These are phyloP conservation scores for Colletotrichum shisoi DNA, from an alignment of 2,329 filamentous ascomycete genomes.

Conservation along the genomic window DNA sequence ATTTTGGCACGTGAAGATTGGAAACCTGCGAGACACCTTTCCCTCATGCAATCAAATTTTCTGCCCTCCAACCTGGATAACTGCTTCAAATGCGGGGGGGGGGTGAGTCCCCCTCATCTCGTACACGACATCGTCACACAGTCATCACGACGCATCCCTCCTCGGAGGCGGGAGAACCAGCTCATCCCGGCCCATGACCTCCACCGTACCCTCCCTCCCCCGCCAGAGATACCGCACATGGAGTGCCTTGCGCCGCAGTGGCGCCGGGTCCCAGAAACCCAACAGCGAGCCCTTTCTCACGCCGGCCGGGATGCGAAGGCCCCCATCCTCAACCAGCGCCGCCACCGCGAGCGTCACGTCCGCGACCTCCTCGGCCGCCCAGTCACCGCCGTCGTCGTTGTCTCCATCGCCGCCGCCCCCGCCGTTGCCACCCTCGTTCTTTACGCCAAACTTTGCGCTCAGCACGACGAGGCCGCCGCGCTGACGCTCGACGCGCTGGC, in stretches of 20 bases:
- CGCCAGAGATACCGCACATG: slow-evolving; percentile 55
- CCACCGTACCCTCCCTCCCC: slow-evolving; percentile 48
- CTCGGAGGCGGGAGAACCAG: slow-evolving; percentile 42
- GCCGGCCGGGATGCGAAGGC: slow-evolving; percentile 51
- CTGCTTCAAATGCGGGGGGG: slow-evolving; percentile 1
- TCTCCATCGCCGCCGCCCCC: slow-evolving; percentile 21
- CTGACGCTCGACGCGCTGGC: slow-evolving; percentile 49
- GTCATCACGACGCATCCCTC: slow-evolving; percentile 13
- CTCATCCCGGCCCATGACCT: slow-evolving; percentile 50
- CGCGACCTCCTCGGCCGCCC: slow-evolving; percentile 55
- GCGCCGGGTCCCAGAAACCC: slow-evolving; percentile 62
- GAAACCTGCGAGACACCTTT: not conserved
- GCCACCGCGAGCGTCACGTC: slow-evolving; percentile 60
- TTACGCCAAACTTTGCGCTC: slow-evolving; percentile 58
- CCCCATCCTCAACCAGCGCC: slow-evolving; percentile 53
- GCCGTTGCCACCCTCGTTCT: slow-evolving; percentile 41
- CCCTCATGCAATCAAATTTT: slow-evolving; percentile 3
- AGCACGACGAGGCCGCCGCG: slow-evolving; percentile 57
- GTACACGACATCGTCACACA: slow-evolving; percentile 2
- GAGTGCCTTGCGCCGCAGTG: slow-evolving; percentile 54
- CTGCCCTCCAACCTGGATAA: not conserved
- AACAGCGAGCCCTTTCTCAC: slow-evolving; percentile 56
- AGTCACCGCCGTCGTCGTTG: slow-evolving; percentile 40
- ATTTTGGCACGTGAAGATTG: no score
- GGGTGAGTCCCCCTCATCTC: not conserved